phyloP scores from a whole-genome alignment of 2,329 filamentous ascomycete species.

The Curvularia eragrostidis region DNA sequence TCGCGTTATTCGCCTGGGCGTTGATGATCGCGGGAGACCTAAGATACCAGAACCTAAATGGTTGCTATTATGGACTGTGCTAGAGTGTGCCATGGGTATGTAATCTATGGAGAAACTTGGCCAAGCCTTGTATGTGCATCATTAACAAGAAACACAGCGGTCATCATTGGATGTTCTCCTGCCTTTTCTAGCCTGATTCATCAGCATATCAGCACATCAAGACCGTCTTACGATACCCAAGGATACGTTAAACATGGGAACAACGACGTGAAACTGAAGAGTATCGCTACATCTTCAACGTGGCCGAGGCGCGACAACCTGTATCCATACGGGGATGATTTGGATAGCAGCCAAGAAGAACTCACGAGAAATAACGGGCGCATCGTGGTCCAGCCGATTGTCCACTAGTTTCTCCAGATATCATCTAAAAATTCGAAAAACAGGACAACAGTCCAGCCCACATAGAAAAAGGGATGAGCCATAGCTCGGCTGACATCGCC shows the following conservation, averaged over 20 bases:
- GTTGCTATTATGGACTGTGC: constrained; percentile 45
- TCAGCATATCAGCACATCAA: constrained; percentile 10
- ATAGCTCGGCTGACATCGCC: too few relatives aligned
- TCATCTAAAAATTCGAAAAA: neutral
- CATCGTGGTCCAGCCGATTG: constrained; percentile 18
- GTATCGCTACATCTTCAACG: constrained; percentile 8
- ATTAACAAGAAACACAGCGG: constrained; percentile 13
- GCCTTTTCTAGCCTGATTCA: constrained; percentile 19
- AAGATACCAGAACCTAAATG: constrained; percentile 41
- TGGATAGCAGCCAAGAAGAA: constrained; percentile 22
- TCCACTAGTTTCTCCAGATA: constrained; percentile 11
- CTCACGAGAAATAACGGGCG: constrained; percentile 10
- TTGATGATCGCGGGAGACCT: constrained; percentile 23
- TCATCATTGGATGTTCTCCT: constrained; percentile 25
- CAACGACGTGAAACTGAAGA: constrained; percentile 16
- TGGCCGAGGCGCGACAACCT: neutral
- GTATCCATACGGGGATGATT: constrained; percentile 15
- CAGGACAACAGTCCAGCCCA: constrained; percentile 55
- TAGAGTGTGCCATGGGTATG: constrained; percentile 45
- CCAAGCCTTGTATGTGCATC: neutral
- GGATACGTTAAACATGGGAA: constrained; percentile 16
- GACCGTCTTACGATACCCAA: constrained; percentile 15
- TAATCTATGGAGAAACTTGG: neutral
- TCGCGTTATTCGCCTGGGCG: constrained; percentile 43
- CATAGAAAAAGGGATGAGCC: neutral